These are phyloP conservation scores for Gossypium thurberi DNA, from an alignment of 345 rosid species.

Conservation along the genomic window DNA sequence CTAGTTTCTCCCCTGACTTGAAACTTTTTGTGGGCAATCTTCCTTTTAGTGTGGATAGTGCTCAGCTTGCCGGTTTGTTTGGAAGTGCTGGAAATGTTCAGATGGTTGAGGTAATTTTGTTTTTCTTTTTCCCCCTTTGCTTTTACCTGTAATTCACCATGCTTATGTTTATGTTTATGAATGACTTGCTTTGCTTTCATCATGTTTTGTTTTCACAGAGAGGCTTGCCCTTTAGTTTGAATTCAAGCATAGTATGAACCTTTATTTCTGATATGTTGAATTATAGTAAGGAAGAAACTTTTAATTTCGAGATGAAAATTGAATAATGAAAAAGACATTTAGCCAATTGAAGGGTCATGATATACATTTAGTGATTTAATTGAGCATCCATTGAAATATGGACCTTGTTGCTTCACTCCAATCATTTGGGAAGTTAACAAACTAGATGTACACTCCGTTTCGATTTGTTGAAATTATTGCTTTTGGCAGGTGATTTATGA, in stretches of 20 bases:
- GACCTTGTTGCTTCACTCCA: neutral
- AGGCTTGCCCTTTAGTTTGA: neutral
- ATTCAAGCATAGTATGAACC: neutral
- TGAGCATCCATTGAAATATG: neutral
- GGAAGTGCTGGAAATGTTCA: slow-evolving; percentile 78
- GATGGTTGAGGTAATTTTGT: slow-evolving; percentile 77
- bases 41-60: slow-evolving; percentile 78
- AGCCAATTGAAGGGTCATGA: neutral
- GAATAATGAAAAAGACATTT: neutral
- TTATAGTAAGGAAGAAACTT: neutral
- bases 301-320: neutral
- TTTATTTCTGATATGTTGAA: neutral
- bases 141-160: neutral
- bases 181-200: neutral
- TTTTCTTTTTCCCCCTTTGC: neutral
- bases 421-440: neutral
- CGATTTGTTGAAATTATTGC: slow-evolving; percentile 12
- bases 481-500: slow-evolving; percentile 81
- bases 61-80: slow-evolving; percentile 82
- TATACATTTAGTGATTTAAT: neutral
- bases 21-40: slow-evolving; percentile 95
- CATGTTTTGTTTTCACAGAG: neutral
- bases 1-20: slow-evolving; percentile 61
- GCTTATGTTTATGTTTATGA: neutral
- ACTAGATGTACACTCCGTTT: neutral